Conservation (phyloP, 1,139 yeast genomes). For the Protomyces inouyei region DNA sequence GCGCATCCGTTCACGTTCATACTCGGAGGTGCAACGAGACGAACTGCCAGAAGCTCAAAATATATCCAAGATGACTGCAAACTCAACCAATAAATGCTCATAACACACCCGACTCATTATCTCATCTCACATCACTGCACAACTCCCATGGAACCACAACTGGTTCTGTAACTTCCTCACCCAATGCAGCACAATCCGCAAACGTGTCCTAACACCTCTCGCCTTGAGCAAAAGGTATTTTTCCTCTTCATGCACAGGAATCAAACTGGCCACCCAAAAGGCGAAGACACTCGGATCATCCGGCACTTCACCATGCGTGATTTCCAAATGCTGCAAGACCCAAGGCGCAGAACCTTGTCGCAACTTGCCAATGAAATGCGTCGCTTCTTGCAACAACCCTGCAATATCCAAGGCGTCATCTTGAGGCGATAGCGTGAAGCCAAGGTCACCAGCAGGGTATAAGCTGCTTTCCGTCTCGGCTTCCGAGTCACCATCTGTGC, state of each 20-base stretch:
- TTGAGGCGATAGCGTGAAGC: background rate
- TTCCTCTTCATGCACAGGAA: slow-evolving; percentile 26
- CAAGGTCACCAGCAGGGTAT: slow-evolving; percentile 13
- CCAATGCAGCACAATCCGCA: slow-evolving; percentile 25
- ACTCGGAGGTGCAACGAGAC: too few relatives aligned
- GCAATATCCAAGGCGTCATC: slow-evolving; percentile 9
- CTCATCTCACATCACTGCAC: slow-evolving; percentile 13
- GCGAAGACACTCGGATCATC: slow-evolving; percentile 18
- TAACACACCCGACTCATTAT: too few relatives aligned
- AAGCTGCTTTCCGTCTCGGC: slow-evolving; percentile 6
- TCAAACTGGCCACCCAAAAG: slow-evolving; percentile 27
- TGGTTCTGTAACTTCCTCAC: slow-evolving; percentile 21
- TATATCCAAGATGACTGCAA: too few relatives aligned
- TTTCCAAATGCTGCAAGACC: slow-evolving; percentile 14
- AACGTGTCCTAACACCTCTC: slow-evolving; percentile 10
- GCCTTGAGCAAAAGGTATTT: slow-evolving; percentile 18
- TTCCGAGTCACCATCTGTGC: slow-evolving; percentile 19
- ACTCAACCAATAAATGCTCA: too few relatives aligned
- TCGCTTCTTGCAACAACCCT: slow-evolving; percentile 8
- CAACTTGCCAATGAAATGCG: slow-evolving; percentile 12
- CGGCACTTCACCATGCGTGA: slow-evolving; percentile 21
- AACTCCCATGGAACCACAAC: slow-evolving; percentile 23
- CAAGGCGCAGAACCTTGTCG: slow-evolving; percentile 21
- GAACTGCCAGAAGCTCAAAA: too few relatives aligned
- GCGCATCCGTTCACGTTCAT: too few relatives aligned